Evolutionary conservation across 768 basidiomycete species (phyloP).

Genomic region (Auricularia auricula-judae): DNA sequence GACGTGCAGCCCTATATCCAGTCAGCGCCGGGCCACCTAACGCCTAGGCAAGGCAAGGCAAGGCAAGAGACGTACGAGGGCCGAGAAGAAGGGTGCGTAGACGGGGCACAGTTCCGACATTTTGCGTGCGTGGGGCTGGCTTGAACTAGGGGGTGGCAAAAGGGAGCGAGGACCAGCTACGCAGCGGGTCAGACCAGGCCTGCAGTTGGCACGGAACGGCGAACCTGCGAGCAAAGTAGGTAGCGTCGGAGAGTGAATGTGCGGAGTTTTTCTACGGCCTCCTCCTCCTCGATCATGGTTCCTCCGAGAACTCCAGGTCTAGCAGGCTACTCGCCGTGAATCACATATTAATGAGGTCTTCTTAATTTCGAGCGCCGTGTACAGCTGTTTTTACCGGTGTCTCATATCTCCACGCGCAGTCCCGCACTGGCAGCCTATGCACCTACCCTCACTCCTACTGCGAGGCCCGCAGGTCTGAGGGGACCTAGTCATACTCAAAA

Average conservation of each 20-base stretch:
- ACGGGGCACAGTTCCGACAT: slow-evolving; percentile 85
- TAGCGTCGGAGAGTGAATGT: neutral
- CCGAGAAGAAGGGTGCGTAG: slow-evolving; percentile 97
- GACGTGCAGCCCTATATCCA: slow-evolving; percentile 75
- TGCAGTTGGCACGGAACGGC: neutral
- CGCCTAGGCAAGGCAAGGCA: too few relatives aligned
- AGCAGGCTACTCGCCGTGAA: too few relatives aligned
- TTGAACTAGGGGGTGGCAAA: neutral
- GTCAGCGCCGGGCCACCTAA: neutral
- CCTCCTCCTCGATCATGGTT: too few relatives aligned
- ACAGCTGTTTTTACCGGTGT: too few relatives aligned
- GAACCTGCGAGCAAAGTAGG: neutral
- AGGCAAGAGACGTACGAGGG: slow-evolving; percentile 62
- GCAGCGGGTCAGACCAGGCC: neutral
- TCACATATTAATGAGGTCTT: too few relatives aligned
- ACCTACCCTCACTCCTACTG: too few relatives aligned
- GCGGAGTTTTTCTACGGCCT: neutral
- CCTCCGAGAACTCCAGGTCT: too few relatives aligned
- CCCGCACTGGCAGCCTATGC: too few relatives aligned
- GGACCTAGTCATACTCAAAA: too few relatives aligned
- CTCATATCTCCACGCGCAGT: too few relatives aligned
- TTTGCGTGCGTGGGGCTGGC: slow-evolving; percentile 1
- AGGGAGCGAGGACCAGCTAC: neutral
- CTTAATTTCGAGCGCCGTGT: too few relatives aligned
- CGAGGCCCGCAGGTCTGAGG: too few relatives aligned